Evolutionary conservation across 2,329 filamentous ascomycete species (phyloP), one percentile per base, ranked within the genome.

Genomic region (Aspergillus floridensis): DNA sequence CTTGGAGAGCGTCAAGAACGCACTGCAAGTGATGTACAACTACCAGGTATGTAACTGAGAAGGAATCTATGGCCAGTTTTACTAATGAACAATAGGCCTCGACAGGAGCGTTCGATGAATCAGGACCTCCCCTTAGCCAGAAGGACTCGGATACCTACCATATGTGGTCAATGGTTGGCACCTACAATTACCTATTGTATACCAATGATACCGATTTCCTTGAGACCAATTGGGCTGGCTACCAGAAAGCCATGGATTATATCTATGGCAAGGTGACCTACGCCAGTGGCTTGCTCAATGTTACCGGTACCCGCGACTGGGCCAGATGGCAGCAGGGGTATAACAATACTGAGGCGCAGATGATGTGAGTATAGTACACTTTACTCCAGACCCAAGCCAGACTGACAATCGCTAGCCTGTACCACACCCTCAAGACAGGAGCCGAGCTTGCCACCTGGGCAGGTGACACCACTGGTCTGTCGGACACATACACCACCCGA

Each of bases 171-270:
- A 78, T 87, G 70, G 82, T 87, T 48, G 83, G 83, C 2, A 82
- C 81, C 5, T 83, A 84, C 67, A 84, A 85, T 54, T 86, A 86
- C 64, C 76, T 84, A 49, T 74, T 86, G 2, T 86, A 80, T 63
- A 82, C 82, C 0, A 81, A 81, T 24, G 82, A 87, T 57, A 71
- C 78, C 4, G 70, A 67, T 0, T 86, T 83, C 58, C 66, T 86
- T 12, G 61, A 66, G 4, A 56, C 65, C 5, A 79, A 80, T 26
- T 86, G 83, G 83, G 63, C 72, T 0, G 76, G 74, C 3, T 85
- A 85, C 63, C 68, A 77, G 6, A 68, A 68, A 7, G 83, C 80
- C 0, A 80, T 86, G 75, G 56, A 75, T 3, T 80, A 72, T 53
- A 77, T 81, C 35, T 76, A 78, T 47, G 68, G 61, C 26, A 81